Evolutionary conservation across 495 filamentous ascomycete species (phyloP), one percentile per base, ranked within the genome.

Genomic region (Penicillium taxi): DNA sequence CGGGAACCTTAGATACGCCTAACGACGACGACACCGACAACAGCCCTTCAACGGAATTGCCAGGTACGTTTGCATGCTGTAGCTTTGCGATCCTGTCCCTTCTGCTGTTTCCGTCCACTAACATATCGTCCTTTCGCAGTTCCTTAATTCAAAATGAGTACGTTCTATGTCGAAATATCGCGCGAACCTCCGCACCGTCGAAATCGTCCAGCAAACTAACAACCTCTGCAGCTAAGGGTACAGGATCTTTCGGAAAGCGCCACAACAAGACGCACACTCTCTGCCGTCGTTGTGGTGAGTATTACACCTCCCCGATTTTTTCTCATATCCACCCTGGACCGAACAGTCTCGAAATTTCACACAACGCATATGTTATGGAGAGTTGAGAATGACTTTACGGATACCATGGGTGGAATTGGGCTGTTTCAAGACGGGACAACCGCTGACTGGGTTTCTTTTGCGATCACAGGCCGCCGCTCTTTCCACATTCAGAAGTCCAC

Each of bases 241-340:
- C 88, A 62, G 87, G 83, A 65, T 87, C 82, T 74, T 94, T 94
- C 69, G 89, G 88, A 70, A 91, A 90, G 80, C 86, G 86, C 78
- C 86, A 98, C 78, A 98, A 90, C 77, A 98, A 98, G 77, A 86
- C 93, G 69, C 91, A 98, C 78, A 91, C 86, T 55, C 78, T 98
- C 66, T 98, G 91, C 85, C 81, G 93, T 77, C 93, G 91, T 69
- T 98, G 91, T 82, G 91, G 91, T 94, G 65, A 75, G 82, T 84
- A 75, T 60, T 48, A 28, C 40, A 43, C 41, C 37, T 39, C 38
- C 40, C 37, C 41, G 31, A 48, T 44, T 46, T 16, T 35, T 49
- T 31, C 42, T 43, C 15, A 28, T 23, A 47, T 26, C 35, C 33
- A n/a, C 28, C 36, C 39, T 45, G 43, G 40, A 22, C 52, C 45